Conservation (phyloP, 805 yeast genomes). For the Starmera amethionina region DNA sequence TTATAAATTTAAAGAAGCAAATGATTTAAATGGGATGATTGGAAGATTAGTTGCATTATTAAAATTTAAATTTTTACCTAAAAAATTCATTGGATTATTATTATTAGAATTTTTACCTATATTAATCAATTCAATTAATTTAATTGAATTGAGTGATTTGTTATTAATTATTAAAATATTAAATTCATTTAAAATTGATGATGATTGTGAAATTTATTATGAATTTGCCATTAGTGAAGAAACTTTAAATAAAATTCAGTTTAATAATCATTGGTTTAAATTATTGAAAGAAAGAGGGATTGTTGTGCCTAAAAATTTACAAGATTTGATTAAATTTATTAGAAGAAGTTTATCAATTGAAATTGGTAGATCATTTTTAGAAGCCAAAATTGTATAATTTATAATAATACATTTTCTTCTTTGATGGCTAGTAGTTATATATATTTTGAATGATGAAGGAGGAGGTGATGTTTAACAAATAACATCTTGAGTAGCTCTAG, state of each 20-base stretch:
- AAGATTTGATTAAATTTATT: slow-evolving; percentile 7
- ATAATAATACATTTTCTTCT: no score
- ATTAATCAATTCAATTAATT: slow-evolving; percentile 21
- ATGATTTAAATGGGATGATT: slow-evolving; percentile 20
- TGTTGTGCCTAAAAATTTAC: slow-evolving; percentile 10
- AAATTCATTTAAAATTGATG: slow-evolving; percentile 9
- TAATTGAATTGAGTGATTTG: slow-evolving; percentile 12
- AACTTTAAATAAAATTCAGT: not conserved
- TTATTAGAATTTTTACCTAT: slow-evolving; percentile 36
- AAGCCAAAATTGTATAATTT: slow-evolving; percentile 2
- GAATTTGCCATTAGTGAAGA: slow-evolving; percentile 6
- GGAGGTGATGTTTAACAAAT: no score
- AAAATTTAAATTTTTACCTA: slow-evolving; percentile 43
- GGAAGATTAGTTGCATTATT: slow-evolving; percentile 29
- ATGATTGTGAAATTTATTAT: slow-evolving; percentile 13
- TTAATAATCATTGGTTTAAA: slow-evolving; percentile 11
- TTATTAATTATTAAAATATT: slow-evolving; percentile 12
- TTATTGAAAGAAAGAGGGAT: slow-evolving; percentile 10
- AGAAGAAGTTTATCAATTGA: slow-evolving; percentile 17
- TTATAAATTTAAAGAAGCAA: slow-evolving; percentile 23
- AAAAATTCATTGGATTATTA: slow-evolving; percentile 37
- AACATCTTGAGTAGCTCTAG: slow-evolving; percentile 93
- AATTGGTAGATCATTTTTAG: slow-evolving; percentile 16
- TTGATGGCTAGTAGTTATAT: no score
- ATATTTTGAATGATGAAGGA: no score